These are phyloP conservation scores for Suhomyces bolitotheri DNA, from an alignment of 1,139 yeast genomes.

Conservation along the genomic window DNA sequence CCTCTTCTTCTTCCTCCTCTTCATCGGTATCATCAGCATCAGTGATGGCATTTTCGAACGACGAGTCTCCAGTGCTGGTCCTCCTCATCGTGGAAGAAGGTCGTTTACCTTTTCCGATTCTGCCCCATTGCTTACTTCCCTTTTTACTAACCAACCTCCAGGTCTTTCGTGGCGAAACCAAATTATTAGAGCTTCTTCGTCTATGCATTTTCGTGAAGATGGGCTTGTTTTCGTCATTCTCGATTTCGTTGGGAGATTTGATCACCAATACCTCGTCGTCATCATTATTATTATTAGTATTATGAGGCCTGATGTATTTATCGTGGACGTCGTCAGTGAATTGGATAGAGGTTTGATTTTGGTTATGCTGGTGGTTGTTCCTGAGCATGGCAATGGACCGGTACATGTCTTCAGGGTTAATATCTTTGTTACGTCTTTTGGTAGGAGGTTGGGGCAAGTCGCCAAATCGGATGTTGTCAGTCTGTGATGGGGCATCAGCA, in stretches of 20 bases:
- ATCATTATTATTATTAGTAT: slow-evolving; percentile 56
- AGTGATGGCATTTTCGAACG: slow-evolving; percentile 9
- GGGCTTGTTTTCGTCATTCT: slow-evolving; percentile 36
- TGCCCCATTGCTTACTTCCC: slow-evolving; percentile 14
- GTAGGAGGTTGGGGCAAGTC: slow-evolving; percentile 40
- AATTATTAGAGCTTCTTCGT: slow-evolving; percentile 11
- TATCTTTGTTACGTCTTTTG: slow-evolving; percentile 42
- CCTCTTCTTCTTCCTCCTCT: slow-evolving; percentile 14
- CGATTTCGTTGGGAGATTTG: slow-evolving; percentile 75
- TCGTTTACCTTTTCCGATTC: slow-evolving; percentile 13
- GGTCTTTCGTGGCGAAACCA: slow-evolving; percentile 7
- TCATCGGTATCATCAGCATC: slow-evolving; percentile 18
- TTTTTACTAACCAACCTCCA: slow-evolving; percentile 14
- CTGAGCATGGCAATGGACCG: slow-evolving; percentile 80
- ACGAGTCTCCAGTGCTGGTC: slow-evolving; percentile 9
- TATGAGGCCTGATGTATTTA: slow-evolving; percentile 26
- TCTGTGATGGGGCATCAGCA: background rate
- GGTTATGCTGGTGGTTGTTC: slow-evolving; percentile 34
- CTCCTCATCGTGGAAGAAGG: slow-evolving; percentile 15
- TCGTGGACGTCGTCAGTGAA: slow-evolving; percentile 11
- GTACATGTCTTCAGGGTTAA: slow-evolving; percentile 82
- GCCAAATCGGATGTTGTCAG: slow-evolving; percentile 38
- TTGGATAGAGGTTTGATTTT: slow-evolving; percentile 10
- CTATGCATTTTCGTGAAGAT: slow-evolving; percentile 33
- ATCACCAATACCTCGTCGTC: slow-evolving; percentile 84